A percentile compares a stretch with the other conserved stretches of the same genome.
Conservation (phyloP, 345 rosid species). For the Geranium rotundifolium region DNA sequence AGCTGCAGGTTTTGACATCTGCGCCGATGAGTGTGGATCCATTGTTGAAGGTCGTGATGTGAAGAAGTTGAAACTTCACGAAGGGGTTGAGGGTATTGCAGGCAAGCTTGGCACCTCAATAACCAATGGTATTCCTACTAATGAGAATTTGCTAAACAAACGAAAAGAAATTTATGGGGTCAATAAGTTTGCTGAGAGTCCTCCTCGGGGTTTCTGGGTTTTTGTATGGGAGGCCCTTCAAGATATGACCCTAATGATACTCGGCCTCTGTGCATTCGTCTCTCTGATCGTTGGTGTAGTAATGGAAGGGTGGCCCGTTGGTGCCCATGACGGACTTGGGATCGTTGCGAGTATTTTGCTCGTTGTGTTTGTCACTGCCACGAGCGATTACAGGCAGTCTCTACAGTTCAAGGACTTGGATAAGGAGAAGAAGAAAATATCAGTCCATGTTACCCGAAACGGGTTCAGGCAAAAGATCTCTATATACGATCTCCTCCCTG, state of each 20-base stretch:
- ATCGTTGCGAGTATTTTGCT: constrained; percentile 57
- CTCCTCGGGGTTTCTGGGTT: constrained; percentile 64
- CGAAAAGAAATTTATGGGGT: constrained; percentile 64
- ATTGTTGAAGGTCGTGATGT: constrained; percentile 79
- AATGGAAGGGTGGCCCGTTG: constrained; percentile 66
- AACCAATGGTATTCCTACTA: constrained; percentile 41
- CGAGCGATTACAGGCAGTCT: constrained; percentile 60
- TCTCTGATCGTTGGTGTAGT: constrained; percentile 57
- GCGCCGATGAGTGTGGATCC: constrained; percentile 78
- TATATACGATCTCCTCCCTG: constrained; percentile 62
- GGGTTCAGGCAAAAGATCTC: constrained; percentile 47
- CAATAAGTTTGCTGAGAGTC: constrained; percentile 76
- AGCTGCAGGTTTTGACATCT: constrained; percentile 70
- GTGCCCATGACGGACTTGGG: constrained; percentile 74
- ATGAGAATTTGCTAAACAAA: constrained; percentile 27
- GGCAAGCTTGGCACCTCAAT: constrained; percentile 57
- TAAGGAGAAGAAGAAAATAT: constrained; percentile 47
- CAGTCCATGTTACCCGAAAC: constrained; percentile 49
- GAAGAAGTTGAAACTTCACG: constrained; percentile 66
- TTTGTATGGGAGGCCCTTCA: constrained; percentile 64
- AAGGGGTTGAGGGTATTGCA: constrained; percentile 52
- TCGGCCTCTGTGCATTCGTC: constrained; percentile 47
- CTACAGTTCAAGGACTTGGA: constrained; percentile 65
- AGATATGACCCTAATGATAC: constrained; percentile 58
- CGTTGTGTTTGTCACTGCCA: constrained; percentile 60